A percentile compares a stretch with the other conserved stretches of the same genome.
Conservation (phyloP, 352 stramenopile species). For the Phytopythium helicoides region DNA sequence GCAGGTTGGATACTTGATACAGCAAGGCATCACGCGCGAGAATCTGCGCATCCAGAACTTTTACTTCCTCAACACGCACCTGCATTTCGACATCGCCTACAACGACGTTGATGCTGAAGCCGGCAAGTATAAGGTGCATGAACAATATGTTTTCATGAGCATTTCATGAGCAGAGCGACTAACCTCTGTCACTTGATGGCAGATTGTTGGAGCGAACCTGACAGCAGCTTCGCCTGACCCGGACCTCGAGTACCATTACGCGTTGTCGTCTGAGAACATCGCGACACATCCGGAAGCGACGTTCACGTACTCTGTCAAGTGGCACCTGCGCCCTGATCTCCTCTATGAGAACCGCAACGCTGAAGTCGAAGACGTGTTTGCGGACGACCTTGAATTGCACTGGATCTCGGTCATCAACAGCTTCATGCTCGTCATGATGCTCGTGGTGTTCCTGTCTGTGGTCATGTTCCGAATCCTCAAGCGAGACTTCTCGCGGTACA, state of each 20-base stretch:
- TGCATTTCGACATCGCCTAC: conserved; percentile 95
- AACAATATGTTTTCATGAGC: neutral
- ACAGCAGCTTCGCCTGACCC: conserved; percentile 54
- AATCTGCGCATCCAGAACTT: conserved; percentile 53
- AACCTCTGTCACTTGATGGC: conserved; percentile 2
- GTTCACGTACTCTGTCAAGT: conserved; percentile 98
- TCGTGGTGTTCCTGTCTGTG: conserved; percentile 96
- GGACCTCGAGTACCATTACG: conserved; percentile 58
- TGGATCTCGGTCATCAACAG: conserved; percentile 99
- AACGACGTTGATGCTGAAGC: conserved; percentile 88
- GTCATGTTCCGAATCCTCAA: conserved; percentile 97
- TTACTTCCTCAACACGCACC: conserved; percentile 95
- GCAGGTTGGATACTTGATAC: conserved; percentile 91
- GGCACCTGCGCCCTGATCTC: conserved; percentile 85
- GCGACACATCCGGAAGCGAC: conserved; percentile 41
- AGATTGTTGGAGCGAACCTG: conserved; percentile 77
- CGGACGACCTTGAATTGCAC: conserved; percentile 90
- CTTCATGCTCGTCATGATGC: conserved; percentile 96
- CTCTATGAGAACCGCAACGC: conserved; percentile 90
- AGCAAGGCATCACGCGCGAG: conserved; percentile 34
- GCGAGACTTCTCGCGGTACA: conserved; percentile 98
- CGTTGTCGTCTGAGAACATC: conserved; percentile 42
- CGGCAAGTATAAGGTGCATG: conserved; percentile 63
- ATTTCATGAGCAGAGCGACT: neutral
- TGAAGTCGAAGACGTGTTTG: conserved; percentile 49